phyloP scores from a whole-genome alignment of 768 basidiomycete species.

The Trametes meyenii region DNA sequence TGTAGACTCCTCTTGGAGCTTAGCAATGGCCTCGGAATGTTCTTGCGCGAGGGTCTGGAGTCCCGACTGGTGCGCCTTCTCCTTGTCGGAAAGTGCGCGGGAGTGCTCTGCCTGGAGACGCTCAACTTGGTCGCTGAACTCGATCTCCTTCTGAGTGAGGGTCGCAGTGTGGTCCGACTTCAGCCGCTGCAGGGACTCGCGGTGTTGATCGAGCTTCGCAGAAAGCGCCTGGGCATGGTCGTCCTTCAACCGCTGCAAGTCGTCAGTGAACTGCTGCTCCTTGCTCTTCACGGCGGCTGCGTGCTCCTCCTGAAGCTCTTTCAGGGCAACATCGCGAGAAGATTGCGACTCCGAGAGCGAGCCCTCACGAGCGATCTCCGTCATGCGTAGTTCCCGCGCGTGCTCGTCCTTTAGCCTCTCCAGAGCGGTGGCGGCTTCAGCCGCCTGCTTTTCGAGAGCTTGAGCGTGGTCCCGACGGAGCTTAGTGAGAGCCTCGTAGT shows the following conservation, averaged over 20 bases:
- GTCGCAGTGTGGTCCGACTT: slow-evolving; percentile 60
- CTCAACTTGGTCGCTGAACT: slow-evolving; percentile 60
- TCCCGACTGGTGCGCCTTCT: slow-evolving; percentile 57
- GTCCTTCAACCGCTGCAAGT: slow-evolving; percentile 64
- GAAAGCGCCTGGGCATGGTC: slow-evolving; percentile 60
- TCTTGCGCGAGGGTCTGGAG: slow-evolving; percentile 62
- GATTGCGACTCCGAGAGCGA: slow-evolving; percentile 75
- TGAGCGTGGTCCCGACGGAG: slow-evolving; percentile 74
- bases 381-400: slow-evolving; percentile 68
- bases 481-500: slow-evolving; percentile 78
- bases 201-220: slow-evolving; percentile 63
- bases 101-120: slow-evolving; percentile 63
- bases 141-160: slow-evolving; percentile 64
- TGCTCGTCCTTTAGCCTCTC: slow-evolving; percentile 80
- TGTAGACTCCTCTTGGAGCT: slow-evolving; percentile 57
- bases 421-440: slow-evolving; percentile 62
- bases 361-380: slow-evolving; percentile 75
- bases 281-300: slow-evolving; percentile 64
- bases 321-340: slow-evolving; percentile 59
- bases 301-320: slow-evolving; percentile 75
- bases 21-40: slow-evolving; percentile 54
- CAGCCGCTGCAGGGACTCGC: slow-evolving; percentile 57
- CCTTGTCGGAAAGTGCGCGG: slow-evolving; percentile 53
- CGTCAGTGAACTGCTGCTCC: slow-evolving; percentile 64
- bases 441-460: slow-evolving; percentile 60